A percentile compares a stretch with the other conserved stretches of the same genome.
phyloP scores from a whole-genome alignment of 257 asterid genomes.

The Rhazya stricta region DNA sequence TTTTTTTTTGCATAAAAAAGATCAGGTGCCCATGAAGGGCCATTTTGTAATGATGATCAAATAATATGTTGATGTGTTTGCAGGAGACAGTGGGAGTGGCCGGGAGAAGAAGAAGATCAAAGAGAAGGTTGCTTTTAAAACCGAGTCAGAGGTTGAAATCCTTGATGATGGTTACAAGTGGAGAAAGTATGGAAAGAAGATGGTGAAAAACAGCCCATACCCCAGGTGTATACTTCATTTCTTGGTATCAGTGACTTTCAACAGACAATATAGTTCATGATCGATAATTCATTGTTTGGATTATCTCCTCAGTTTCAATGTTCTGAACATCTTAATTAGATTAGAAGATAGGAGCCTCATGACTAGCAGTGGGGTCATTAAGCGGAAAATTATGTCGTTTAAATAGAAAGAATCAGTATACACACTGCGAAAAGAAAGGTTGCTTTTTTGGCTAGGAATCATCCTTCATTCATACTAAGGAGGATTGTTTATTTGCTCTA shows the following conservation, averaged over 20 bases:
- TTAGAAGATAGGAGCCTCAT: too few relatives aligned
- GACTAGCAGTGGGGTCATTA: too few relatives aligned
- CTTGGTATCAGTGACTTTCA: background rate
- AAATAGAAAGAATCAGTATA: too few relatives aligned
- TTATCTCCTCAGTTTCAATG: too few relatives aligned
- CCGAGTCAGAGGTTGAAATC: slow-evolving; percentile 76
- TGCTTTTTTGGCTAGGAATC: background rate
- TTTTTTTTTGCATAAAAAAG: background rate
- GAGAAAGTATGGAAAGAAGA: slow-evolving; percentile 97
- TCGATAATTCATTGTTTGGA: too few relatives aligned
- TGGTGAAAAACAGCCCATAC: slow-evolving; percentile 88
- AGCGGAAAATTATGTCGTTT: too few relatives aligned
- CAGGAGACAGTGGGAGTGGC: slow-evolving; percentile 43
- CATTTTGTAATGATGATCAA: background rate
- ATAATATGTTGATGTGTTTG: slow-evolving; percentile 12
- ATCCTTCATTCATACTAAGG: background rate
- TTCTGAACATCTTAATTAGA: too few relatives aligned
- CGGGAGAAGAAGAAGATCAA: slow-evolving; percentile 37
- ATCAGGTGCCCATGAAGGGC: background rate
- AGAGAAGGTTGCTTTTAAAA: slow-evolving; percentile 80
- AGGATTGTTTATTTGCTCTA: background rate
- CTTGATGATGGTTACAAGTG: slow-evolving; percentile 92
- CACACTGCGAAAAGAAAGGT: too few relatives aligned
- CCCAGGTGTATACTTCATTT: slow-evolving; percentile 52
- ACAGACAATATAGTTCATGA: background rate